Percentiles rank a stretch among this genome's conserved stretches.
Conservation (phyloP, 2,329 filamentous ascomycete genomes). For the Arthrinium phaeospermum region DNA sequence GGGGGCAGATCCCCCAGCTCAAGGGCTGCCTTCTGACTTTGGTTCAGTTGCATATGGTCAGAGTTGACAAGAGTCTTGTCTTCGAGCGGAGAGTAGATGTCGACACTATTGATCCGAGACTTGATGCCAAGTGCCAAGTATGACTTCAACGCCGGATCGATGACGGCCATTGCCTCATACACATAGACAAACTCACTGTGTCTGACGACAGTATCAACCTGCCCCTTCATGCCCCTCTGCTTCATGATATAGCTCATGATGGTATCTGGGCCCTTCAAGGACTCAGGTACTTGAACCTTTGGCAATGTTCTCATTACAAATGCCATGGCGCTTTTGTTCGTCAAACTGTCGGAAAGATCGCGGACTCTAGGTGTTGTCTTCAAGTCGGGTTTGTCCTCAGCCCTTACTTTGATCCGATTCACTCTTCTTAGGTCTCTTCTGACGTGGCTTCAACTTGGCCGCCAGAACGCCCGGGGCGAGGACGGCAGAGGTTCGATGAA, state of each 20-base stretch:
- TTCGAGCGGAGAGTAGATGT: neutral
- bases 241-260: neutral
- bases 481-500: neutral
- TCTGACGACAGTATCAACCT: neutral
- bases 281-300: neutral
- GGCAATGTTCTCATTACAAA: neutral
- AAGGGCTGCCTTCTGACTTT: constrained; percentile 18
- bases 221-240: neutral
- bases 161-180: neutral
- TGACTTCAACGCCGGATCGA: too few species aligned
- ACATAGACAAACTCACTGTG: neutral
- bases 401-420: neutral
- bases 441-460: neutral
- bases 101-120: neutral
- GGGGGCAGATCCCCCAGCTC: neutral
- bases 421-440: neutral
- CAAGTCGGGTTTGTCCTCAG: neutral
- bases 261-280: neutral
- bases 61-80: neutral
- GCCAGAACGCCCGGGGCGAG: neutral
- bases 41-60: neutral
- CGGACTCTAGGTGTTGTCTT: too few species aligned
- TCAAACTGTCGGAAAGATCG: neutral
- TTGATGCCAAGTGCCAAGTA: neutral
- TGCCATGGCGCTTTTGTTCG: neutral